Conservation (phyloP, 306 rosid species). For the Heteromeles arbutifolia region DNA sequence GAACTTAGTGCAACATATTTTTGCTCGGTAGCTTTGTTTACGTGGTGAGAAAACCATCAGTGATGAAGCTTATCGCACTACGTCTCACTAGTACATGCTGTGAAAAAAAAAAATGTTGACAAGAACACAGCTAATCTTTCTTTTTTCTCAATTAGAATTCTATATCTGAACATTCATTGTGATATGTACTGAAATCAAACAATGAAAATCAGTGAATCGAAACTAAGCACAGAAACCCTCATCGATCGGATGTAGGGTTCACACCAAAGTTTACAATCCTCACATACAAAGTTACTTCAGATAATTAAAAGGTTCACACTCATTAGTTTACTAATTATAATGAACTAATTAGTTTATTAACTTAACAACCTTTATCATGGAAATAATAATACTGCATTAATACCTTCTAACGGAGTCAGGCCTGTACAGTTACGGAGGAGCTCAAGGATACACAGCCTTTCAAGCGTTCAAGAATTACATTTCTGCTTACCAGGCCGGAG, state of each 20-base stretch:
- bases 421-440: conserved; percentile 87
- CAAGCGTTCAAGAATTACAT: conserved; percentile 64
- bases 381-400: conserved; percentile 4
- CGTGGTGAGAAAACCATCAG: neutral
- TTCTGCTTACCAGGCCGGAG: conserved; percentile 52
- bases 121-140: neutral
- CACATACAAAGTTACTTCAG: conserved; percentile 20
- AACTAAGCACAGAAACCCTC: neutral
- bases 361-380: conserved; percentile 9
- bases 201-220: neutral
- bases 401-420: conserved; percentile 43
- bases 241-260: neutral
- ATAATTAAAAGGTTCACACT: conserved; percentile 15
- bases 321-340: conserved; percentile 24
- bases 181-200: neutral
- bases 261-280: conserved; percentile 11
- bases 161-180: neutral
- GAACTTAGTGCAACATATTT: neutral
- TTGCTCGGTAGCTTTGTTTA: neutral
- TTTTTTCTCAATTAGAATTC: neutral
- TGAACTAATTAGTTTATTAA: conserved; percentile 1
- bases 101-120: too few species aligned
- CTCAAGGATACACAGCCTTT: conserved; percentile 70
- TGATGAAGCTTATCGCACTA: neutral
- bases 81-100: too few species aligned